These are phyloP conservation scores for Talaromyces amestolkiae DNA, from an alignment of 2,329 filamentous ascomycete species.

Conservation along the genomic window DNA sequence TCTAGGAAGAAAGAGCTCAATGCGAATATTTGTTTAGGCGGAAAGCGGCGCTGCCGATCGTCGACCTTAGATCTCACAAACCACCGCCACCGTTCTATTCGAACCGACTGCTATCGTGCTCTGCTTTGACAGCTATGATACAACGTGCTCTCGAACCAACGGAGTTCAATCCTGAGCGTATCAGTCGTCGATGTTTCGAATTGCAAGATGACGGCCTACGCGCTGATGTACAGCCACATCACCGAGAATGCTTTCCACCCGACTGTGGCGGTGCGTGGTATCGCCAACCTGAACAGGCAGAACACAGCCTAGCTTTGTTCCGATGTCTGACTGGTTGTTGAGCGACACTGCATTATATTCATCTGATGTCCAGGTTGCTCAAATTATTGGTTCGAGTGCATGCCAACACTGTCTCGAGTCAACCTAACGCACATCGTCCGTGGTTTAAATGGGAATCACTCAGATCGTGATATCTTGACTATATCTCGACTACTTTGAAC, in stretches of 20 bases:
- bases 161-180: too few relatives aligned
- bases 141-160: background rate
- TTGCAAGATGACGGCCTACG: constrained; percentile 16
- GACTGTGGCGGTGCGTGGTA: constrained; percentile 13
- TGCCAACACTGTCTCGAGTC: background rate
- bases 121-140: background rate
- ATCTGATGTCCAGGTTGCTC: background rate
- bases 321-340: background rate
- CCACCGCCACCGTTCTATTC: background rate
- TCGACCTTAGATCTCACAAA: background rate
- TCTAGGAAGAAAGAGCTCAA: background rate
- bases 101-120: background rate
- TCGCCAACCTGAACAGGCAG: constrained; percentile 9
- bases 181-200: background rate
- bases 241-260: constrained; percentile 10
- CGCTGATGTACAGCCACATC: constrained; percentile 13
- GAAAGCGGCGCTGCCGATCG: background rate
- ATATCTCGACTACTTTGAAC: background rate
- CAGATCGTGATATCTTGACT: background rate
- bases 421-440: background rate
- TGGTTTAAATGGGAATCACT: background rate
- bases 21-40: background rate
- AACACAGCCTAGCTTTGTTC: constrained; percentile 4
- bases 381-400: background rate
- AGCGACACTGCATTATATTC: background rate